A percentile compares a stretch with the other conserved stretches of the same genome.
Conservation (phyloP, 2,329 filamentous ascomycete genomes). For the Pestalotiopsis sp. region DNA sequence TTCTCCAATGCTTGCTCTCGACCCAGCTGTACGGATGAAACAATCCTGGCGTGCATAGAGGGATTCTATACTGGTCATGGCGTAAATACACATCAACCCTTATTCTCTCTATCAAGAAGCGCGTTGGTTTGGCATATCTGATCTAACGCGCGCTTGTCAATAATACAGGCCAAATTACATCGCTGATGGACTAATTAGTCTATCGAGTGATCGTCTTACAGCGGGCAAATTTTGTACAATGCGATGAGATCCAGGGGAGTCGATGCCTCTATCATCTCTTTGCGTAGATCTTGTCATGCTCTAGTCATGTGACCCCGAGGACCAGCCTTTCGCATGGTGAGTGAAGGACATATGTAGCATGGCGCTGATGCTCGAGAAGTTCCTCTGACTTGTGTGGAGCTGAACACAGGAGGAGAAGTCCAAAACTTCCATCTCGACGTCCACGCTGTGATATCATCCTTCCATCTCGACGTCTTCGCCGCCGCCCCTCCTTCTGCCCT, state of each 20-base stretch:
- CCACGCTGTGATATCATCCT: slow-evolving; percentile 22
- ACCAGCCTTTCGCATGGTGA: too few relatives aligned
- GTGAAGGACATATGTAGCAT: too few relatives aligned
- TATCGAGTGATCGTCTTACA: not conserved
- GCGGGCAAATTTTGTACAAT: not conserved
- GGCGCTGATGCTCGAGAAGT: too few relatives aligned
- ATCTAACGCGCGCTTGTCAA: slow-evolving; percentile 1
- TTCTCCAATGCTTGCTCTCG: not conserved
- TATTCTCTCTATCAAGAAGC: not conserved
- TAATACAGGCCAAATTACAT: not conserved
- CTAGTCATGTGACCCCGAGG: too few relatives aligned
- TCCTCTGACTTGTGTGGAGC: too few relatives aligned
- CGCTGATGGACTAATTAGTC: not conserved
- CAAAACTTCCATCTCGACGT: too few relatives aligned
- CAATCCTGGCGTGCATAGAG: slow-evolving; percentile 6
- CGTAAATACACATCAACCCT: not conserved
- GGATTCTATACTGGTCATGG: not conserved
- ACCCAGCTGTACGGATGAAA: slow-evolving; percentile 10
- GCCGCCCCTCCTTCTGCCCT: slow-evolving; percentile 39
- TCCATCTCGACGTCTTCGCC: slow-evolving; percentile 48
- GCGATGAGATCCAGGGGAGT: not conserved
- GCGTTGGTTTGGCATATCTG: not conserved
- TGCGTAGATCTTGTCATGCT: too few relatives aligned
- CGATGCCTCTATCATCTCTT: too few relatives aligned
- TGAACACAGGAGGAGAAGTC: not conserved